Base-by-base conservation (phyloP, 225 moss, liverwort and hornwort genomes). In the Marchantia polymorpha region DNA sequence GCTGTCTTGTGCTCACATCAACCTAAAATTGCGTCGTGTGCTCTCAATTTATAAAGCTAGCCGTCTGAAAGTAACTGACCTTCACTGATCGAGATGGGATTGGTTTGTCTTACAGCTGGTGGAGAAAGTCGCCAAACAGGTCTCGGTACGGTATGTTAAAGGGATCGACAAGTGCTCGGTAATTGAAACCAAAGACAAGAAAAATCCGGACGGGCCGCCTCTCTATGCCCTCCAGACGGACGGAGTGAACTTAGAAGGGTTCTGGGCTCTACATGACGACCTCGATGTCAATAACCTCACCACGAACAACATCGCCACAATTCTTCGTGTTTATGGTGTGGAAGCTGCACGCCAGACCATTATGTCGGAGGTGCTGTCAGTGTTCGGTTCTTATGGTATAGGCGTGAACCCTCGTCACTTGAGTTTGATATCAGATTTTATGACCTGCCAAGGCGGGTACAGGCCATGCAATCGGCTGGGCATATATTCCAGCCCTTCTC, bases 161-260 rank as follows among this genome's bases (percentile, higher is more conserved):
- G 92, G 93, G 52, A 92, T 97, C 81, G 94, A 94, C 74, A 93
- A 92, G 81, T 97, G 94, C 80, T 90, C 94, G n/a, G 96, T 93
- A 19, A 93, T 97, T 49, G 94, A 93, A 69, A 92, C 76, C 67
- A 94, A 93, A 81, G 92, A 93, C 78, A 86, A 90, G 68, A 63
- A 39, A 19, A 77, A 80, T 27, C 77, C 79, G 5, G 77, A 82
- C 16, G 79, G 75, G 27, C 94, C 77, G 78, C 77, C 70, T 87
- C 74, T 66, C 20, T 91, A 84, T 82, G 90, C 96, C 9, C 87
- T 97, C 77, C 96, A 97, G 84, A 94, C 96, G 19, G 96, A 97
- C 52, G 96, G 94, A 80, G 94, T 97, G 22, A 97, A 97, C 80
- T 87, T 97, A 61, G 94, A 97, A 86, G 96, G 94, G 23, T 83